Conservation (phyloP, 306 rosid genomes). For the Vicia faba region DNA sequence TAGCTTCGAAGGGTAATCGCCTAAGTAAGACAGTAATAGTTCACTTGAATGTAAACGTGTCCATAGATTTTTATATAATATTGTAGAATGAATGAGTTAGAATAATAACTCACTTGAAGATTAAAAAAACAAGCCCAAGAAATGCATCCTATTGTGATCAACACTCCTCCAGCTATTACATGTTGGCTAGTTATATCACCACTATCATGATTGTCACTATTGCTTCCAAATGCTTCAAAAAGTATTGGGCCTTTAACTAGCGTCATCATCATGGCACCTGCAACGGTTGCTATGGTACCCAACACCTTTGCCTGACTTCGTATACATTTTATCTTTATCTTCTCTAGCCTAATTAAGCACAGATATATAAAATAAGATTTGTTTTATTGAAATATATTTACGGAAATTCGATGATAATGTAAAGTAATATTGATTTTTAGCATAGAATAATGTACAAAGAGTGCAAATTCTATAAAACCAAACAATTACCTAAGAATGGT, state of each 20-base stretch:
- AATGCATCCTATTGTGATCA: conserved; percentile 75
- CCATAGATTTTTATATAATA: not conserved
- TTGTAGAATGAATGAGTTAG: too few species aligned
- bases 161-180: conserved; percentile 61
- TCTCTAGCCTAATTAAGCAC: conserved; percentile 72
- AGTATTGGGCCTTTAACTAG: conserved; percentile 73
- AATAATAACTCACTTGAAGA: conserved; percentile 59
- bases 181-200: conserved; percentile 46
- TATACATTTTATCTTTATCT: conserved; percentile 54
- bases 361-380: not conserved
- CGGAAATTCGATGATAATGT: too few species aligned
- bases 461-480: too few species aligned
- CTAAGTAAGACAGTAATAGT: conserved; percentile 39
- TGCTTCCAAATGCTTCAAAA: conserved; percentile 47
- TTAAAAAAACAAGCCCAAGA: conserved; percentile 78
- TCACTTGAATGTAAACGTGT: not conserved
- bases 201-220: conserved; percentile 28
- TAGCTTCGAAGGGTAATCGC: conserved; percentile 69
- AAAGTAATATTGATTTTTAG: too few species aligned
- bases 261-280: conserved; percentile 90
- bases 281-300: conserved; percentile 78
- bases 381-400: too few species aligned
- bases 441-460: too few species aligned
- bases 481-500: conserved; percentile 59
- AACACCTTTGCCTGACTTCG: conserved; percentile 78